phyloP scores from a whole-genome alignment of 1,284 basidiomycete species.

The Ceratobasidium sp. region DNA sequence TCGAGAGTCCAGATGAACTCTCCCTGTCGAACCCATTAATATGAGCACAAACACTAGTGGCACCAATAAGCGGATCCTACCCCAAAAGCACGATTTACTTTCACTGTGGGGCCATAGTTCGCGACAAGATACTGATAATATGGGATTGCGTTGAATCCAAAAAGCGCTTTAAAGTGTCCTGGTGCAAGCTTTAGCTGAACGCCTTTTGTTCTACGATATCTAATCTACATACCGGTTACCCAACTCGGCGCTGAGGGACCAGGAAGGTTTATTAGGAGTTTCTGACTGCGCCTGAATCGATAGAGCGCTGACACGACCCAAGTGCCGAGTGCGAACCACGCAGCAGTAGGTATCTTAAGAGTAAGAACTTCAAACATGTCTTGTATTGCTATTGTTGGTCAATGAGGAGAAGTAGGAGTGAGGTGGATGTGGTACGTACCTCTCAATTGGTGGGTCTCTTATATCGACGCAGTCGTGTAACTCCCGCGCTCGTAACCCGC shows the following conservation, averaged over 20 bases:
- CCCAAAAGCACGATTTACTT: conserved; percentile 68
- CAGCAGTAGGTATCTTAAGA: not conserved
- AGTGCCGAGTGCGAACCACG: not conserved
- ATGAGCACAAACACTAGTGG: not conserved
- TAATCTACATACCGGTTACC: not conserved
- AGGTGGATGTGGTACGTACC: not conserved
- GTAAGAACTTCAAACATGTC: not conserved
- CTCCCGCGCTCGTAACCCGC: not conserved
- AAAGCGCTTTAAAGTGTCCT: conserved; percentile 31
- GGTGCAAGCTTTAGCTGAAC: not conserved
- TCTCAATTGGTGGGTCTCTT: not conserved
- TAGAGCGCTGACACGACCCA: not conserved
- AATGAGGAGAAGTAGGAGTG: not conserved
- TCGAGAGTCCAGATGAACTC: conserved; percentile 67
- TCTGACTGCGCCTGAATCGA: not conserved
- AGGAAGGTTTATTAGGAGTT: conserved; percentile 15
- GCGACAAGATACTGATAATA: conserved; percentile 62
- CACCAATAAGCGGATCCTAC: conserved; percentile 55
- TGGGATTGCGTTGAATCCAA: conserved; percentile 23
- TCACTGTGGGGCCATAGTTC: conserved; percentile 66
- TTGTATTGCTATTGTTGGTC: not conserved
- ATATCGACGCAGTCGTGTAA: not conserved
- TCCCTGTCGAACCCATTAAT: conserved; percentile 53
- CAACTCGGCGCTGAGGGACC: conserved; percentile 3
- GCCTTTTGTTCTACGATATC: not conserved